These are phyloP conservation scores for Saturnispora saitoi DNA, from an alignment of 805 yeast species.

Conservation along the genomic window DNA sequence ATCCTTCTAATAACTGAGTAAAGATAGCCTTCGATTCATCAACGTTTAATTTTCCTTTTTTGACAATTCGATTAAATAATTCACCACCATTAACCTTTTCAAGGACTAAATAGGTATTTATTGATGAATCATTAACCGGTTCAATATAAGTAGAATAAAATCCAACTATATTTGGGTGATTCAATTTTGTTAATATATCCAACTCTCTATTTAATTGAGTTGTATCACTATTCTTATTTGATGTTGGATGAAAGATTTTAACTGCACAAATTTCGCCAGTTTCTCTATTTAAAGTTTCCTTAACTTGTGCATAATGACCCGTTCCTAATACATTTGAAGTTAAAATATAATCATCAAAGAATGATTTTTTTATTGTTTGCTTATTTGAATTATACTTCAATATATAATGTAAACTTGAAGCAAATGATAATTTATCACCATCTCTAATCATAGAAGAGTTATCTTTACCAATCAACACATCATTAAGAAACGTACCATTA, in stretches of 20 bases:
- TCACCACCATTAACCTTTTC: constrained; percentile 74
- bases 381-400: constrained; percentile 17
- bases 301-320: constrained; percentile 79
- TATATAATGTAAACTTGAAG: constrained; percentile 26
- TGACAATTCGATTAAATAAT: constrained; percentile 60
- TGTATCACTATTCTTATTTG: constrained; percentile 21
- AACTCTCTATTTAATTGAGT: constrained; percentile 52
- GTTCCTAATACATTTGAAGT: constrained; percentile 54
- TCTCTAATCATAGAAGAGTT: constrained; percentile 43
- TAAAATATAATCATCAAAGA: constrained; percentile 48
- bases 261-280: constrained; percentile 63
- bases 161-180: constrained; percentile 65
- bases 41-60: constrained; percentile 52
- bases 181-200: constrained; percentile 51
- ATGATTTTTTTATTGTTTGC: constrained; percentile 26
- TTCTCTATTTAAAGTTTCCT: constrained; percentile 50
- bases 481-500: constrained; percentile 64
- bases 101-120: constrained; percentile 53
- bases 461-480: constrained; percentile 40
- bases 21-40: constrained; percentile 55
- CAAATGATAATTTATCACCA: constrained; percentile 59
- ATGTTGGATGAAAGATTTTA: constrained; percentile 50
- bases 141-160: constrained; percentile 48
- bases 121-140: constrained; percentile 37
- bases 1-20: constrained; percentile 46